Conservation (phyloP, 2,329 filamentous ascomycete genomes). For the Fusarium verrucosum region DNA sequence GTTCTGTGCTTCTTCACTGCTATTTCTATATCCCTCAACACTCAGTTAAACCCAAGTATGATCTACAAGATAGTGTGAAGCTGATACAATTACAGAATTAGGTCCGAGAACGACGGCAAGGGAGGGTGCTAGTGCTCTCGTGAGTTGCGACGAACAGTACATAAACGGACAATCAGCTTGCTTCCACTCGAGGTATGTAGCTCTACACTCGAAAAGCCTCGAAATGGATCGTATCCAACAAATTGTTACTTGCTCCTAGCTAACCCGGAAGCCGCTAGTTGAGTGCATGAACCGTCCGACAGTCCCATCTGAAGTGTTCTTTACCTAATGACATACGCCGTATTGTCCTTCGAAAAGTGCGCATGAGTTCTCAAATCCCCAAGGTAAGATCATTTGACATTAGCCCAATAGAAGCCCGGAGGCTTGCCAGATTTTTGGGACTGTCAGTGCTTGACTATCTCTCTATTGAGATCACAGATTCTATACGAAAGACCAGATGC, state of each 20-base stretch:
- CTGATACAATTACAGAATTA: slow-evolving; percentile 13
- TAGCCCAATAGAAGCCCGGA: not conserved
- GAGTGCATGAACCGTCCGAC: slow-evolving; percentile 15
- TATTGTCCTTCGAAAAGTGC: slow-evolving; percentile 32
- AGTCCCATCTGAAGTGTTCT: slow-evolving; percentile 5
- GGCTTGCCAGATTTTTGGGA: not conserved
- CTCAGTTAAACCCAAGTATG: not conserved
- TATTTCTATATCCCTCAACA: not conserved
- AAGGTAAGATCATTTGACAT: slow-evolving; percentile 40
- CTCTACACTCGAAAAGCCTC: not conserved
- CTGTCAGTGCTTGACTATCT: not conserved
- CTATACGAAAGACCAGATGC: not conserved
- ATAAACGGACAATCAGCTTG: not conserved
- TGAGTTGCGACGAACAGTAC: not conserved
- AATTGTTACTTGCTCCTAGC: not conserved
- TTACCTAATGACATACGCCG: slow-evolving; percentile 21
- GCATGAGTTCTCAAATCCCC: slow-evolving; percentile 48
- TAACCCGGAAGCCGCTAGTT: not conserved
- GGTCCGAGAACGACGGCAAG: not conserved
- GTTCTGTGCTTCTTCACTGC: not conserved
- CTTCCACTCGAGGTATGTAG: not conserved
- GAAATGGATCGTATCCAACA: not conserved
- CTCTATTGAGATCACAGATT: not conserved
- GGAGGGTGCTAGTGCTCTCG: not conserved
- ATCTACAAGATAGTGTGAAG: not conserved